Evolutionary conservation across 352 stramenopile genomes (phyloP), one percentile per base, ranked within the genome.

Genomic region (Phytopythium litorale): DNA sequence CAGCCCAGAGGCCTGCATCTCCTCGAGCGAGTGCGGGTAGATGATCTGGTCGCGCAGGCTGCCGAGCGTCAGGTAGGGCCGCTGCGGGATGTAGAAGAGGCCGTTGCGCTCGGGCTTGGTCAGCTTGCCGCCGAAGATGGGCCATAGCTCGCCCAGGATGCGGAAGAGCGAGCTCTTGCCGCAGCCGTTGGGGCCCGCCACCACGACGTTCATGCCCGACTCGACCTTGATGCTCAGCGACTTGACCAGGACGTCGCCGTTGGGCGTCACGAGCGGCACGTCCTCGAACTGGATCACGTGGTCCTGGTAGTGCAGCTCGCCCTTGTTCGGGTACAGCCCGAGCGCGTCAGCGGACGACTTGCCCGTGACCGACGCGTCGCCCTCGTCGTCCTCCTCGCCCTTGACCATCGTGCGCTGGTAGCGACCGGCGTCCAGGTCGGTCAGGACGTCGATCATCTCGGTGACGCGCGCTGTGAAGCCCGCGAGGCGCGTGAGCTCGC

Each of bases 21-120:
- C 74, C 23, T 87, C 68, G 25, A 81, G 56, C 30, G 81, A 87
- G 62, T 95, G 81, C 23, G 89, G 89, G 65, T 97, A 97, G 42
- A 97, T 89, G 52, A 97, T 84, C 66, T 97, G 89, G 58, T 97
- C 90, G 15, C 89, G 79, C 49, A 97, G 81, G 19, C 76, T 88
- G 13, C 90, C 90, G 30, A 97, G 70, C 53, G 81, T 92, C 66
- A 96, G 63, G 66, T 97, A 97, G 37, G 90, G 89, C 11, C 87
- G 83, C 68, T 97, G 90, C 0, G 88, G 88, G 40, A 97, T 92
- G 78, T 97, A 97, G 70, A 97, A 97, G n/a, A 96, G 66, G 16
- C 84, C 79, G 57, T 88, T 91, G 56, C 79, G 81, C 50, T 80
- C 71, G 7, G 88, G 88, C 65, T 95, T 95, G 38, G 82, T 89